These are phyloP conservation scores for Pisolithus albus DNA, from an alignment of 768 basidiomycete species.

Conservation along the genomic window DNA sequence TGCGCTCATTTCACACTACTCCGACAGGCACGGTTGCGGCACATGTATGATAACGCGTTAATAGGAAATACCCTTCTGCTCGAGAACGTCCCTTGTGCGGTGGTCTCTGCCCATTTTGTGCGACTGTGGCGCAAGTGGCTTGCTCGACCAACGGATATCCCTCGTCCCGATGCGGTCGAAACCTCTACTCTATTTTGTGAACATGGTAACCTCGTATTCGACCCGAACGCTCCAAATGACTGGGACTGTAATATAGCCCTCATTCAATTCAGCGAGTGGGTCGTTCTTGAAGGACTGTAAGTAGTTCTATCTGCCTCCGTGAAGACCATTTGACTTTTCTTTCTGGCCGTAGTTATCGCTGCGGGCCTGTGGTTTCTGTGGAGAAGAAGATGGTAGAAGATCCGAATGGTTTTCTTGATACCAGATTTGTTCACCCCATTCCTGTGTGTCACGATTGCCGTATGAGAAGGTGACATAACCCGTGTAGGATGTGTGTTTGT, in stretches of 20 bases:
- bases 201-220: slow-evolving; percentile 56
- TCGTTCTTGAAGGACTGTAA: slow-evolving; percentile 50
- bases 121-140: slow-evolving; percentile 69
- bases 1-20: slow-evolving; percentile 3
- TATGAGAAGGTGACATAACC: slow-evolving; percentile 40
- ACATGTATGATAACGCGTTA: slow-evolving; percentile 52
- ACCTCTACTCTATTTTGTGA: slow-evolving; percentile 60
- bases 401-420: slow-evolving; percentile 24
- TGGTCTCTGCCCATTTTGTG: slow-evolving; percentile 57
- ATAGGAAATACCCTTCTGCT: slow-evolving; percentile 39
- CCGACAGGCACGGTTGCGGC: slow-evolving; percentile 52
- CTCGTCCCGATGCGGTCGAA: slow-evolving; percentile 57
- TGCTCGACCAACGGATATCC: slow-evolving; percentile 42
- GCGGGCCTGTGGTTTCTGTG: slow-evolving; percentile 47
- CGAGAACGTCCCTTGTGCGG: slow-evolving; percentile 46
- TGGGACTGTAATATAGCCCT: slow-evolving; percentile 50
- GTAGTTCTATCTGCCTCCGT: slow-evolving; percentile 20
- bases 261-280: slow-evolving; percentile 62
- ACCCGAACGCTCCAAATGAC: slow-evolving; percentile 58
- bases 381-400: slow-evolving; percentile 29
- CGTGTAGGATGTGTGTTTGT: slow-evolving; percentile 1
- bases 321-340: slow-evolving; percentile 10
- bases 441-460: slow-evolving; percentile 59
- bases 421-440: slow-evolving; percentile 41
- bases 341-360: slow-evolving; percentile 42